Evolutionary conservation across 257 asterid species (phyloP).

Genomic region (Craterostigma plantagineum): DNA sequence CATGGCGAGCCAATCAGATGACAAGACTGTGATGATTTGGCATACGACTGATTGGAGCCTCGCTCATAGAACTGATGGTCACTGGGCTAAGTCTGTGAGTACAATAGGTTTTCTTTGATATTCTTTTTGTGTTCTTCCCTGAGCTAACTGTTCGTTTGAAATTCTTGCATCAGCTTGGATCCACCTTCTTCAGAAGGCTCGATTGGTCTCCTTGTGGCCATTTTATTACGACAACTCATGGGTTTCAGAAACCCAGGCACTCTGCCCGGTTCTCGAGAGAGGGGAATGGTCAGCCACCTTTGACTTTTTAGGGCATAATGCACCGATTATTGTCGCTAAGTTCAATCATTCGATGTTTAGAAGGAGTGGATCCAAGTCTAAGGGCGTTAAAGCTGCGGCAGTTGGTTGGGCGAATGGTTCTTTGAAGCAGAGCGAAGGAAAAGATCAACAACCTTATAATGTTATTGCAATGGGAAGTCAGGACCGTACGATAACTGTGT

Average conservation of each 20-base stretch:
- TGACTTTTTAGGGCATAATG: constrained; percentile 95
- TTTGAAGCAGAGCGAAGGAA: constrained; percentile 54
- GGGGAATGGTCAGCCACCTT: constrained; percentile 99
- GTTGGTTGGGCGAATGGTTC: constrained; percentile 87
- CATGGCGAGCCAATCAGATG: constrained; percentile 97
- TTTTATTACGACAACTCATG: constrained; percentile 91
- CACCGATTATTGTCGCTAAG: constrained; percentile 87
- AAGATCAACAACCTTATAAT: constrained; percentile 78
- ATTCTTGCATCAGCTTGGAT: constrained; percentile 64
- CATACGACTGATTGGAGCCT: constrained; percentile 97
- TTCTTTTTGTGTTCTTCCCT: background rate
- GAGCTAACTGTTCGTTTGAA: constrained; percentile 3
- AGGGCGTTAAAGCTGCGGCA: constrained; percentile 39
- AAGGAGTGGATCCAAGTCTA: constrained; percentile 30
- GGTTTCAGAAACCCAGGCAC: constrained; percentile 95
- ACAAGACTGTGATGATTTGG: constrained; percentile 96
- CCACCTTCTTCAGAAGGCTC: constrained; percentile 97
- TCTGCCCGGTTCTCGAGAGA: constrained; percentile 98
- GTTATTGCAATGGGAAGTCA: constrained; percentile 98
- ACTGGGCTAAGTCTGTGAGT: constrained; percentile 97
- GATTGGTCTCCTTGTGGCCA: constrained; percentile 99
- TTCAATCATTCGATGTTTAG: constrained; percentile 91
- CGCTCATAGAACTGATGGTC: constrained; percentile 97
- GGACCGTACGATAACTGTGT: constrained; percentile 91
- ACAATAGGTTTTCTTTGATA: background rate